phyloP scores from a whole-genome alignment of 192 early-diverging fungal genomes.

The Backusella circina region DNA sequence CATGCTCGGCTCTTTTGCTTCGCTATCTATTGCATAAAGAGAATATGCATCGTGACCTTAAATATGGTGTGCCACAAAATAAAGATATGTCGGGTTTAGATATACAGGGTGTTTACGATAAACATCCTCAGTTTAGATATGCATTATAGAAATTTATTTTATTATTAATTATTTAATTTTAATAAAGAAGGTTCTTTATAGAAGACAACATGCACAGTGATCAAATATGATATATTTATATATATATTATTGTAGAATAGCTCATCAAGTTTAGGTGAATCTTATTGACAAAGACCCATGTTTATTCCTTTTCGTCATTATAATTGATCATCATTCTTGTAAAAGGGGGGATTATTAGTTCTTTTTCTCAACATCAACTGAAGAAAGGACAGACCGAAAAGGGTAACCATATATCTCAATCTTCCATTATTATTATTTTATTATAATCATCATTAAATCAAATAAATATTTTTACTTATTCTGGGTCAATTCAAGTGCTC shows the following conservation, averaged over 20 bases:
- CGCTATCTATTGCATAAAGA: constrained; percentile 27
- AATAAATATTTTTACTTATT: background rate
- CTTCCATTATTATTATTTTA: no score
- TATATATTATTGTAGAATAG: background rate
- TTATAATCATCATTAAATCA: no score
- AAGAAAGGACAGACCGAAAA: background rate
- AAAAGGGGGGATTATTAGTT: background rate
- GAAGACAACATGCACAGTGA: background rate
- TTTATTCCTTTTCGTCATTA: background rate
- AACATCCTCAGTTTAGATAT: constrained; percentile 11
- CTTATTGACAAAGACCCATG: background rate
- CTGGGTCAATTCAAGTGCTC: background rate
- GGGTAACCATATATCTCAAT: background rate
- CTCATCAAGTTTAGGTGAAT: background rate
- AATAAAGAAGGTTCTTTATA: background rate
- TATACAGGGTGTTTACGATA: constrained; percentile 5
- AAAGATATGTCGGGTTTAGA: background rate
- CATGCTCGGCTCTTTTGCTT: constrained; percentile 16
- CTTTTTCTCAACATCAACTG: background rate
- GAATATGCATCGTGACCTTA: constrained; percentile 23
- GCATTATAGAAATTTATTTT: constrained; percentile 1
- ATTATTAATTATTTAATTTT: background rate
- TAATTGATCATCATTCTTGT: background rate
- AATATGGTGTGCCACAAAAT: constrained; percentile 7
- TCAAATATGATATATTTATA: background rate